phyloP scores from a whole-genome alignment of 768 basidiomycete genomes.

The Amanita pseudoporphyria region DNA sequence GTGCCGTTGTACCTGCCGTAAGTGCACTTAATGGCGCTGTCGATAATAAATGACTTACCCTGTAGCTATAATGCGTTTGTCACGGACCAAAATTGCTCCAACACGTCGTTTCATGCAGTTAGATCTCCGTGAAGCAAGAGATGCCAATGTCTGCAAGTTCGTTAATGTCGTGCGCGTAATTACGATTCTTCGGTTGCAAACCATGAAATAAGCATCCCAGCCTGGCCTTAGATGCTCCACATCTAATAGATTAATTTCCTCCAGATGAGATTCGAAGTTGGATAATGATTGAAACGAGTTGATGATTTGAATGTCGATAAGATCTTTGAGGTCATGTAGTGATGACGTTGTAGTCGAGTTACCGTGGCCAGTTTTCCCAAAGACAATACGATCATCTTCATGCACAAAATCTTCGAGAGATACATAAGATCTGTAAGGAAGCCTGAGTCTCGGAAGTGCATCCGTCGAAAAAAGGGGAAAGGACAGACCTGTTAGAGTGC shows the following conservation, averaged over 20 bases:
- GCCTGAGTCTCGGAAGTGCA: neutral
- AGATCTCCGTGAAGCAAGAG: slow-evolving; percentile 79
- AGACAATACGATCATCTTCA: slow-evolving; percentile 60
- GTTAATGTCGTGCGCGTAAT: neutral
- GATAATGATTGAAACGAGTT: slow-evolving; percentile 52
- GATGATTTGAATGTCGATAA: slow-evolving; percentile 49
- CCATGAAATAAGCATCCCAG: slow-evolving; percentile 99
- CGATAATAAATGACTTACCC: slow-evolving; percentile 37
- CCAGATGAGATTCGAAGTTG: slow-evolving; percentile 55
- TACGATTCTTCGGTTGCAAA: slow-evolving; percentile 18
- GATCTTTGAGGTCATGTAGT: slow-evolving; percentile 29
- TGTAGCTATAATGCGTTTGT: slow-evolving; percentile 69
- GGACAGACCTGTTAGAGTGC: slow-evolving; percentile 42
- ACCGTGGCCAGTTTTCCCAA: slow-evolving; percentile 30
- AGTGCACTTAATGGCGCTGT: slow-evolving; percentile 4
- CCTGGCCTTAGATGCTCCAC: slow-evolving; percentile 71
- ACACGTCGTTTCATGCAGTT: slow-evolving; percentile 98
- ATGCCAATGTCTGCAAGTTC: slow-evolving; percentile 63
- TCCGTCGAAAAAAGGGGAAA: neutral
- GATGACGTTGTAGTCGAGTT: slow-evolving; percentile 14
- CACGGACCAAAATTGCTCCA: slow-evolving; percentile 85
- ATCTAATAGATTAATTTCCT: slow-evolving; percentile 59
- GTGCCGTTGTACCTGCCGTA: slow-evolving; percentile 87
- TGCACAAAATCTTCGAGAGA: slow-evolving; percentile 68
- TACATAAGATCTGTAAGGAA: neutral